Conservation (phyloP, 495 filamentous ascomycete genomes). For the Staphylotrichum longicolle region DNA sequence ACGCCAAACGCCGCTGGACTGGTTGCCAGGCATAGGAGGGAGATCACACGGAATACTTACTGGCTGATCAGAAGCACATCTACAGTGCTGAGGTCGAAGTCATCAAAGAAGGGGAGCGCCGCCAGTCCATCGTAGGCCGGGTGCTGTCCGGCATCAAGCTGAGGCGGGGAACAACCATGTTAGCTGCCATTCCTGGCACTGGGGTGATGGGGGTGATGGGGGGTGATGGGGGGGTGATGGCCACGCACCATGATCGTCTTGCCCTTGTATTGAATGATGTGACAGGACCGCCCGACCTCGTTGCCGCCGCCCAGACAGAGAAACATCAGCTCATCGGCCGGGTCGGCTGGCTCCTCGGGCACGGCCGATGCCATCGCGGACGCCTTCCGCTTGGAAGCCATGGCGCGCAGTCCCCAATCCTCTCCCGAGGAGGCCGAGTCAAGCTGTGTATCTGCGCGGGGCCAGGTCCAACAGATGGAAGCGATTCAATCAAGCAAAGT, state of each 20-base stretch:
- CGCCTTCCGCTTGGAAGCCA: slow-evolving; percentile 76
- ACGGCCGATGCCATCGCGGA: slow-evolving; percentile 58
- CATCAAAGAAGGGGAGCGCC: slow-evolving; percentile 93
- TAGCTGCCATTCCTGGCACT: slow-evolving; percentile 10
- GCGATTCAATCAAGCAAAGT: neutral
- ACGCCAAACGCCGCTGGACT: slow-evolving; percentile 22
- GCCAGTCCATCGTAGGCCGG: slow-evolving; percentile 95
- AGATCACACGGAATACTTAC: slow-evolving; percentile 56
- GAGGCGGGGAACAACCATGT: slow-evolving; percentile 19
- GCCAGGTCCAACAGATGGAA: neutral
- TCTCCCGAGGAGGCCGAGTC: neutral
- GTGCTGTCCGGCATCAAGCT: slow-evolving; percentile 97
- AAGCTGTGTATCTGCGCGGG: neutral
- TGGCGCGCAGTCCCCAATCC: slow-evolving; percentile 32
- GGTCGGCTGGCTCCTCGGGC: slow-evolving; percentile 70
- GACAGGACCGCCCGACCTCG: slow-evolving; percentile 94
- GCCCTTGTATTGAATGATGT: slow-evolving; percentile 97
- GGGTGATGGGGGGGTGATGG: neutral
- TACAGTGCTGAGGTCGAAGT: slow-evolving; percentile 95
- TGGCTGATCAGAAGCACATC: slow-evolving; percentile 97
- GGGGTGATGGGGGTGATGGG: too few relatives aligned
- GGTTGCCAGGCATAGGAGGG: slow-evolving; percentile 16
- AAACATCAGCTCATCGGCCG: slow-evolving; percentile 86
- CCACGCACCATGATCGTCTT: slow-evolving; percentile 92
- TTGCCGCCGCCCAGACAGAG: slow-evolving; percentile 92